These are phyloP conservation scores for Cutaneotrichosporon spelunceum DNA, from an alignment of 1,284 basidiomycete species.

Conservation along the genomic window DNA sequence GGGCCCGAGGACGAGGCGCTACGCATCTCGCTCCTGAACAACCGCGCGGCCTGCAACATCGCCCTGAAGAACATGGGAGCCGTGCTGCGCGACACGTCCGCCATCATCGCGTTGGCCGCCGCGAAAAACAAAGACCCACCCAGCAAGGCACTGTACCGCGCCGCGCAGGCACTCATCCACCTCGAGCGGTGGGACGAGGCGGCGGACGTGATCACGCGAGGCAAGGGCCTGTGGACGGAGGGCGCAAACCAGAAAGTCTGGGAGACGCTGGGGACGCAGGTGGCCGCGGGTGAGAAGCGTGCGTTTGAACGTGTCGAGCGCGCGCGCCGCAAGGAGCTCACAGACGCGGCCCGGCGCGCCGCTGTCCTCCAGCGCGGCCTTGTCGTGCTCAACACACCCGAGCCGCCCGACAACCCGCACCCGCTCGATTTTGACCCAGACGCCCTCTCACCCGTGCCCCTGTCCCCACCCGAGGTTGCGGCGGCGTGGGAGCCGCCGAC, in stretches of 20 bases:
- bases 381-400: conserved; percentile 40
- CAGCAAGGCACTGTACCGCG: conserved; percentile 80
- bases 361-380: conserved; percentile 42
- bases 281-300: conserved; percentile 29
- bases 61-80: conserved; percentile 85
- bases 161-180: conserved; percentile 67
- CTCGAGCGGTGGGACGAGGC: conserved; percentile 74
- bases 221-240: conserved; percentile 28
- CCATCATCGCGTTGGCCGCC: conserved; percentile 63
- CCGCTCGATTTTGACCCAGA: conserved; percentile 56
- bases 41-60: conserved; percentile 88
- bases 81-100: conserved; percentile 77
- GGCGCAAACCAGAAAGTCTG: conserved; percentile 27
- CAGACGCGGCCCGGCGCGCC: conserved; percentile 32
- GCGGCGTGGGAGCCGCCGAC: conserved; percentile 58
- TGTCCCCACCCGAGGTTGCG: conserved; percentile 40
- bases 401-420: conserved; percentile 59
- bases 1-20: conserved; percentile 65
- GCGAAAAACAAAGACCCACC: conserved; percentile 51
- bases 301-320: conserved; percentile 38
- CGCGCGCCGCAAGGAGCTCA: conserved; percentile 33
- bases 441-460: conserved; percentile 31
- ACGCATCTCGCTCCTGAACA: conserved; percentile 71
- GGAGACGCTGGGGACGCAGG: conserved; percentile 24
- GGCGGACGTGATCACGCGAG: conserved; percentile 68